A percentile compares a stretch with the other conserved stretches of the same genome.
phyloP scores from a whole-genome alignment of 2,329 filamentous ascomycete species.

The Xylaria sp. region DNA sequence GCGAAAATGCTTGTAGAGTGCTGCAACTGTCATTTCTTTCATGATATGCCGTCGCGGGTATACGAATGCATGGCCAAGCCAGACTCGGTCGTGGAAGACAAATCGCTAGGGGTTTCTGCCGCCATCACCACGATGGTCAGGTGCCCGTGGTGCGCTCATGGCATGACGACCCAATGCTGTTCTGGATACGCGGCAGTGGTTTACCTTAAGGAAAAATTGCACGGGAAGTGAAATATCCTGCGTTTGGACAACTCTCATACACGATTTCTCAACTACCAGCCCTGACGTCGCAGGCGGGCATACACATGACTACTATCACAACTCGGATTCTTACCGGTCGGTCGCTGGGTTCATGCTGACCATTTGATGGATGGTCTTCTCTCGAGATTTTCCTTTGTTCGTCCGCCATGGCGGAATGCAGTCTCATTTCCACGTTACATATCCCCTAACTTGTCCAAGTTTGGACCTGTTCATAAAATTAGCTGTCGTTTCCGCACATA shows the following conservation, averaged over 20 bases:
- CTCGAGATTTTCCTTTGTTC: slow-evolving; percentile 13
- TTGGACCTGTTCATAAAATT: slow-evolving; percentile 25
- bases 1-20: slow-evolving; percentile 71
- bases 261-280: neutral
- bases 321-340: neutral
- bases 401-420: neutral
- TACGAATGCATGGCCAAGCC: slow-evolving; percentile 70
- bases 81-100: slow-evolving; percentile 58
- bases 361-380: neutral
- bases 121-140: slow-evolving; percentile 66
- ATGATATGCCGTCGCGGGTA: slow-evolving; percentile 68
- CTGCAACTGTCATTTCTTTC: slow-evolving; percentile 67
- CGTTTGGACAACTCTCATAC: neutral
- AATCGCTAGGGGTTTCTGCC: slow-evolving; percentile 58
- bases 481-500: slow-evolving; percentile 25
- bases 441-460: neutral
- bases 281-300: neutral
- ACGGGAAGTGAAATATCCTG: slow-evolving; percentile 42
- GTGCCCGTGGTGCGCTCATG: slow-evolving; percentile 75
- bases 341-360: neutral
- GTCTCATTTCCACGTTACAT: neutral
- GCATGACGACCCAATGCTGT: slow-evolving; percentile 72
- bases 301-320: neutral
- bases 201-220: slow-evolving; percentile 67
- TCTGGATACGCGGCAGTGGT: slow-evolving; percentile 71